These are phyloP conservation scores for Mucor sp. DNA, from an alignment of 371 early-diverging fungal genomes.

Conservation along the genomic window DNA sequence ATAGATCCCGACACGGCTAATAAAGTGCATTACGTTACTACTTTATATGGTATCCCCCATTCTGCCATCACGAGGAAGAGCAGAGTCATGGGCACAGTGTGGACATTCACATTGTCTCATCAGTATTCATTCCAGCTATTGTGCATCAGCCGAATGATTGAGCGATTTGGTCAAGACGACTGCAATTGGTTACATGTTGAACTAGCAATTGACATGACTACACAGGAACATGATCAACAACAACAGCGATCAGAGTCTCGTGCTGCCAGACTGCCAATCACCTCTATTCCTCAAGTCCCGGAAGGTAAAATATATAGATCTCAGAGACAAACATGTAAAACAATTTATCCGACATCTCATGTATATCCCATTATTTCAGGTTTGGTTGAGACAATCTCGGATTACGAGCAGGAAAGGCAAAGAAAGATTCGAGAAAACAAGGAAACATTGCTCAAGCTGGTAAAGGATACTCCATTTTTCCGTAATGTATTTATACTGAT, in stretches of 20 bases:
- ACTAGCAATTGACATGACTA: constrained; percentile 27
- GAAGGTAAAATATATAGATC: not conserved
- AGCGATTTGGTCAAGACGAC: constrained; percentile 83
- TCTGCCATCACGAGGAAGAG: constrained; percentile 82
- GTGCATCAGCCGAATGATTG: constrained; percentile 82
- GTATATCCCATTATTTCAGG: not conserved
- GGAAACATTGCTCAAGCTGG: constrained; percentile 62
- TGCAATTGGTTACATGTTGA: constrained; percentile 75
- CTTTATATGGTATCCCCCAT: constrained; percentile 61
- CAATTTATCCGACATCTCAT: not conserved
- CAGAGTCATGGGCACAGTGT: constrained; percentile 91
- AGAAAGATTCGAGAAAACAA: constrained; percentile 72
- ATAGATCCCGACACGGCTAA: not conserved
- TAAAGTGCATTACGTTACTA: not conserved
- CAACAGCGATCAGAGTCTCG: not conserved
- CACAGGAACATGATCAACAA: not conserved
- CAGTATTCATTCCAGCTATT: constrained; percentile 60
- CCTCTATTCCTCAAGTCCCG: not conserved
- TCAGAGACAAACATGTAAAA: not conserved
- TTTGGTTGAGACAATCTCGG: constrained; percentile 33
- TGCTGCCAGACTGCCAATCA: not conserved
- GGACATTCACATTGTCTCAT: constrained; percentile 75
- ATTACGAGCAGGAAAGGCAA: constrained; percentile 63
- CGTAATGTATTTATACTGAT: not conserved
- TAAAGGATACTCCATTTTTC: constrained; percentile 21